Evolutionary conservation across 352 stramenopile species (phyloP), one percentile per base, ranked within the genome.

Genomic region (Albugo candida): DNA sequence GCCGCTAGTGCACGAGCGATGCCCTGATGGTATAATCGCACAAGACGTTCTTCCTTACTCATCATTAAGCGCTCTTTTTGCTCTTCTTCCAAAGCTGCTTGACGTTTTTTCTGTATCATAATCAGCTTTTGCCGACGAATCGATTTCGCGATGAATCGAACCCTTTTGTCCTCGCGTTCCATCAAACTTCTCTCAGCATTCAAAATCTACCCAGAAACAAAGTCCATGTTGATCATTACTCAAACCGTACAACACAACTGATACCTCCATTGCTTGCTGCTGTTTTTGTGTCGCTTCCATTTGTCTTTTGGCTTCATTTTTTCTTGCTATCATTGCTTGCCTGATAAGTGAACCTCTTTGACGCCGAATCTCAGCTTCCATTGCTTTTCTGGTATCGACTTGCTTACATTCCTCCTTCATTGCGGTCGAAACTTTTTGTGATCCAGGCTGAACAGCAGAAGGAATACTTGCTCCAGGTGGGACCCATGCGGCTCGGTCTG

Each of bases 141-240:
- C 11, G 73, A 58, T 52, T 85, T 84, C 6, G 69, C 17, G 13
- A 67, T 53, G 18, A 91, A 48, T 11, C 74, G 64, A 19, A 63
- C 49, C 11, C 59, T 45, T 27, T 79, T 79, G 41, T 91, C 77
- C 47, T 91, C 74, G 1, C 70, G 65, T 42, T 82, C 68, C 74
- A 87, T 85, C 3, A 65, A 43, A 42, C 63, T 80, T 1, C 65
- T 56, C 39, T 87, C 77, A 18, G 31, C 60, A 5, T 59, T 53
- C 62, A 83, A 67, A 21, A 43, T 67, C 76, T 88, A 50, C 1
- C 12, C 38, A 43, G n/a, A 43, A 31, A 10, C 24, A 31, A 31
- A 3, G 24, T 8, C 24, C 24, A 31, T 3, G 24, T 31, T 31
- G 24, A 31, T 31, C 24, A 31, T 8, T 31, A 8, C 8, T 31